phyloP scores from a whole-genome alignment of 352 stramenopile species.

The Pseudoperonospora humuli region DNA sequence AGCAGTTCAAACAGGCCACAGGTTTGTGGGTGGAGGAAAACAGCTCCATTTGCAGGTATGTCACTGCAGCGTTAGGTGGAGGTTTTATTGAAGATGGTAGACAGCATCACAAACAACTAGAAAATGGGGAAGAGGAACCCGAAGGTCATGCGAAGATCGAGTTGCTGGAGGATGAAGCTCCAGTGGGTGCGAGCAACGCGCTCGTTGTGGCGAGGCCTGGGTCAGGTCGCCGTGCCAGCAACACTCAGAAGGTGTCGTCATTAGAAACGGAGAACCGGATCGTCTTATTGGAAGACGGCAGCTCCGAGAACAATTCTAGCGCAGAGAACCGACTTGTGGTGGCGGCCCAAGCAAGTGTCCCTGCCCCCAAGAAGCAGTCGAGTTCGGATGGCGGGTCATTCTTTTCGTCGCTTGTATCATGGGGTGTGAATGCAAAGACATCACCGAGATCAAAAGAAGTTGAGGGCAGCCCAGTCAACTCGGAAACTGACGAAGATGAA shows the following conservation, averaged over 20 bases:
- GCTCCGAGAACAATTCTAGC: slow-evolving; percentile 25
- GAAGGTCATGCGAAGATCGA: slow-evolving; percentile 35
- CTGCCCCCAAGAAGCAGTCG: slow-evolving; percentile 20
- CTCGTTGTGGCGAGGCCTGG: slow-evolving; percentile 24
- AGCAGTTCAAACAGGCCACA: slow-evolving; percentile 78
- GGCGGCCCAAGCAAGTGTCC: slow-evolving; percentile 23
- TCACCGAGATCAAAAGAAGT: slow-evolving; percentile 16
- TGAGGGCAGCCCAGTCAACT: slow-evolving; percentile 54
- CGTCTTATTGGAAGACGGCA: slow-evolving; percentile 30
- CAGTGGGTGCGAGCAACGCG: slow-evolving; percentile 23
- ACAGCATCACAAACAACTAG: slow-evolving; percentile 29
- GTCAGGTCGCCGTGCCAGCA: slow-evolving; percentile 1
- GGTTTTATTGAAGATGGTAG: slow-evolving; percentile 52
- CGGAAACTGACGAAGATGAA: slow-evolving; percentile 70
- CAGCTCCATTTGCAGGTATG: slow-evolving; percentile 71
- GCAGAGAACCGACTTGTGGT: slow-evolving; percentile 39
- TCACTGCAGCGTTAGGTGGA: slow-evolving; percentile 54
- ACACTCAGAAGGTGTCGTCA: slow-evolving; percentile 14
- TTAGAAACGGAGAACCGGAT: slow-evolving; percentile 19
- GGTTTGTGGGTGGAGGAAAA: slow-evolving; percentile 84
- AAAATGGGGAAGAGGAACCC: slow-evolving; percentile 23
- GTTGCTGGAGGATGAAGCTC: slow-evolving; percentile 27
- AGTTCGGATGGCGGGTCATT: slow-evolving; percentile 28
- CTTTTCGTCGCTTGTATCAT: slow-evolving; percentile 51
- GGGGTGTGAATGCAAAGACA: slow-evolving; percentile 51